Percentiles rank a stretch among this genome's conserved stretches.
These are phyloP conservation scores for Acanthamoeba sp. DNA, from an alignment of 208 protist genomes.

Conservation along the genomic window DNA sequence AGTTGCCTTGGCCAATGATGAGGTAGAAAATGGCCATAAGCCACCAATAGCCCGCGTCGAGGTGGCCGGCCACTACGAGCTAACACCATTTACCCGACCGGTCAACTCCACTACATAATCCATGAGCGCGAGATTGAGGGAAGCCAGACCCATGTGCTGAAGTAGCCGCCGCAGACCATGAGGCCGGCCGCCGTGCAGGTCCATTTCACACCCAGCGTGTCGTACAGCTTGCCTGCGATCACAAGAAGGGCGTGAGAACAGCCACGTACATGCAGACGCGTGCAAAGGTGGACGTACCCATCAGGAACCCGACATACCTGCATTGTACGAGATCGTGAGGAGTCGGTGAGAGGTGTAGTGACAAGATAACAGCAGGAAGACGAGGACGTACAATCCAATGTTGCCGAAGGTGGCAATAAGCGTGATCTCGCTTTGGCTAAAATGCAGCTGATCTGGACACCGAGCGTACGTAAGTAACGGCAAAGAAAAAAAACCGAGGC, in stretches of 20 bases:
- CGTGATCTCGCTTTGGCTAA: slow-evolving; percentile 22
- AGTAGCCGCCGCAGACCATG: slow-evolving; percentile 50
- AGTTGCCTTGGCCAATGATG: slow-evolving; percentile 57
- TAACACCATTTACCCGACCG: not conserved
- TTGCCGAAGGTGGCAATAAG: slow-evolving; percentile 62
- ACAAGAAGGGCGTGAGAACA: not conserved
- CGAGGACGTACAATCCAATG: not conserved
- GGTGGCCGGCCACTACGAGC: slow-evolving; percentile 37
- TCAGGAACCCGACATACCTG: slow-evolving; percentile 56
- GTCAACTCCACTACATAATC: not conserved
- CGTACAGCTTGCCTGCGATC: slow-evolving; percentile 49
- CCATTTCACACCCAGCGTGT: slow-evolving; percentile 64
- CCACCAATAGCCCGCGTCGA: slow-evolving; percentile 15
- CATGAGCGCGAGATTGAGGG: not conserved
- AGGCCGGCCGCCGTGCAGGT: not conserved
- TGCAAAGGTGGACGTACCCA: not conserved
- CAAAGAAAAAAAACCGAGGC: not conserved
- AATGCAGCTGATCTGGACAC: slow-evolving; percentile 27
- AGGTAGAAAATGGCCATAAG: slow-evolving; percentile 51
- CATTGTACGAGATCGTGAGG: too few relatives aligned
- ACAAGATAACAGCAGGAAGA: not conserved
- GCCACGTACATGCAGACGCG: not conserved
- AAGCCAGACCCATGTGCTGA: not conserved
- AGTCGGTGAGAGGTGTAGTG: too few relatives aligned
- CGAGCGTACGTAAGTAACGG: not conserved